Percentiles rank a stretch among this genome's conserved stretches.
These are phyloP conservation scores for Paraphoma sp. DNA, from an alignment of 2,329 filamentous ascomycete genomes.

Conservation along the genomic window DNA sequence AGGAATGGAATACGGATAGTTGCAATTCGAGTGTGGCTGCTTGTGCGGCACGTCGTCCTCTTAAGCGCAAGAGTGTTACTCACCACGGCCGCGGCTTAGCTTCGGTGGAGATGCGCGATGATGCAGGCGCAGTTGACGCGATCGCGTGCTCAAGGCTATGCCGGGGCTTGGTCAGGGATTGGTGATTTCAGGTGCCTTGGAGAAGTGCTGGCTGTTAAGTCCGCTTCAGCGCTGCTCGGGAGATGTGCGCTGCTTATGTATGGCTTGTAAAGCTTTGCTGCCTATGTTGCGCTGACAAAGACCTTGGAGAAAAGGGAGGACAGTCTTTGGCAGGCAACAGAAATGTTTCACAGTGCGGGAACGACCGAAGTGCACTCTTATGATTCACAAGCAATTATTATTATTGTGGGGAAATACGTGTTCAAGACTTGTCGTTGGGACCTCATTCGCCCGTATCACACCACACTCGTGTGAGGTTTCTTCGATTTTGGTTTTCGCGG, in stretches of 20 bases:
- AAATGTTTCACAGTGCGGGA: background rate
- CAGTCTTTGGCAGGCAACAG: background rate
- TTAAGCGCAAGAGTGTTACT: background rate
- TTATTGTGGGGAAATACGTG: slow-evolving; percentile 5
- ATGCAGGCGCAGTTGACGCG: slow-evolving; percentile 8
- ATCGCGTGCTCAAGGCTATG: slow-evolving; percentile 2
- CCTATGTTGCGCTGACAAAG: background rate
- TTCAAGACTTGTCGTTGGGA: background rate
- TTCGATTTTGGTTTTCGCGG: slow-evolving; percentile 6
- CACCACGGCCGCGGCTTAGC: slow-evolving; percentile 5
- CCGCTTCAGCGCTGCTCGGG: background rate
- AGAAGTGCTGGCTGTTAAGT: background rate
- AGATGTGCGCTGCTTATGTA: background rate
- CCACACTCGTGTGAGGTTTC: slow-evolving; percentile 27
- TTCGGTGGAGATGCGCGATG: slow-evolving; percentile 6
- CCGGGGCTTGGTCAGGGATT: background rate
- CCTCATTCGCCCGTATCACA: slow-evolving; percentile 21
- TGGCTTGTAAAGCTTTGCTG: background rate
- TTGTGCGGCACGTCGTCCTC: background rate
- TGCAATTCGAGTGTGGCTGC: too few species aligned
- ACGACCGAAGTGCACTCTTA: background rate
- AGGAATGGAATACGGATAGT: background rate
- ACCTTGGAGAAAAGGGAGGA: background rate
- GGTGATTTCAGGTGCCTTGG: slow-evolving; percentile 1
- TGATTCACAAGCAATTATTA: background rate